Evolutionary conservation across 257 asterid genomes (phyloP).

Genomic region (Haberlea rhodopensis): DNA sequence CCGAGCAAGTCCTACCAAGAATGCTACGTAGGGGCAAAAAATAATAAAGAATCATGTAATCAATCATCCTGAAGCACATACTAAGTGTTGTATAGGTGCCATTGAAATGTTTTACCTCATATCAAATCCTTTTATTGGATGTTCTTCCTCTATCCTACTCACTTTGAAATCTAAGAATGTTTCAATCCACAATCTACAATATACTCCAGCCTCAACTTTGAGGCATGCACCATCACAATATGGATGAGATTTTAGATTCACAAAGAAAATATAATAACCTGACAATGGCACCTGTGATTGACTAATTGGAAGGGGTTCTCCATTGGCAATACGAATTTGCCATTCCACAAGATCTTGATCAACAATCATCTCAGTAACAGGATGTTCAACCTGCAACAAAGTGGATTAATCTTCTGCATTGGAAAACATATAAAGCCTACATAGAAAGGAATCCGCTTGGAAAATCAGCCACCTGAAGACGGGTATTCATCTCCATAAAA

Average conservation of each 20-base stretch:
- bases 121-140: not conserved
- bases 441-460: conserved; percentile 23
- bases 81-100: not conserved
- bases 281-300: conserved; percentile 85
- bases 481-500: conserved; percentile 99
- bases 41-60: not conserved
- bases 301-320: conserved; percentile 84
- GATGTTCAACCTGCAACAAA: conserved; percentile 83
- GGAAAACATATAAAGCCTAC: conserved; percentile 20
- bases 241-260: not conserved
- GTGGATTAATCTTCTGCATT: conserved; percentile 23
- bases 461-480: conserved; percentile 75
- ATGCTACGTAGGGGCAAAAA: not conserved
- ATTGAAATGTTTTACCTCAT: not conserved
- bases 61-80: not conserved
- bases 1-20: too few relatives aligned
- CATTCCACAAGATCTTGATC: conserved; percentile 99
- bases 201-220: conserved; percentile 17
- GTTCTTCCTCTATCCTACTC: conserved; percentile 9
- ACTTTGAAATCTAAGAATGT: conserved; percentile 17
- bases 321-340: conserved; percentile 96
- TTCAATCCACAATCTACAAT: conserved; percentile 13
- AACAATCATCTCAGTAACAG: conserved; percentile 99
- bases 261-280: conserved; percentile 42
- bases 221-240: conserved; percentile 20